A percentile compares a stretch with the other conserved stretches of the same genome.
Conservation (phyloP, 148 eudicot species). For the Amaranthus cruentus region DNA sequence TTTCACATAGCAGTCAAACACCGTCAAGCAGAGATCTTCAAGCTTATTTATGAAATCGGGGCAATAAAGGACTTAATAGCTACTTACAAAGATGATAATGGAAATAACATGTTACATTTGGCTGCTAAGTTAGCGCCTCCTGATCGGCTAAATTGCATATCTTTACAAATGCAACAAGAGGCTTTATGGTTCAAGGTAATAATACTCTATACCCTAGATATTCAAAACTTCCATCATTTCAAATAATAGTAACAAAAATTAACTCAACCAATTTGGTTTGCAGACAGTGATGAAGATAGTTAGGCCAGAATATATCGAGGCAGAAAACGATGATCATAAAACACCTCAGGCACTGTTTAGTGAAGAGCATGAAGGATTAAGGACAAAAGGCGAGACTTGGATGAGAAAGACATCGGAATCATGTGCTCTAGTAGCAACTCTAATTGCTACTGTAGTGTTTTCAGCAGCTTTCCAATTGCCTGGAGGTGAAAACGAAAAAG, state of each 20-base stretch:
- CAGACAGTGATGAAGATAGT: constrained; percentile 16
- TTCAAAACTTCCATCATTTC: too few relatives aligned
- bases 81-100: background rate
- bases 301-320: constrained; percentile 13
- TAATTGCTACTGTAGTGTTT: constrained; percentile 30
- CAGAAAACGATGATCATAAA: background rate
- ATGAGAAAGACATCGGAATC: constrained; percentile 31
- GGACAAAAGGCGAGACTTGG: constrained; percentile 24
- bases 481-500: background rate
- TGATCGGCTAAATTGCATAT: constrained; percentile 14
- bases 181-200: constrained; percentile 27
- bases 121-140: constrained; percentile 18
- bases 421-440: constrained; percentile 37
- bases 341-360: constrained; percentile 23
- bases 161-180: constrained; percentile 31
- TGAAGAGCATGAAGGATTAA: constrained; percentile 15
- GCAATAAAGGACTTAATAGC: constrained; percentile 21
- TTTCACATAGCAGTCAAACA: constrained; percentile 23
- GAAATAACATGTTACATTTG: constrained; percentile 24
- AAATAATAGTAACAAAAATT: too few relatives aligned
- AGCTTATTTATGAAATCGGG: constrained; percentile 21
- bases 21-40: constrained; percentile 28
- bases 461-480: constrained; percentile 12
- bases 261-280: background rate
- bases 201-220: background rate